Evolutionary conservation across 805 yeast genomes (phyloP).

Genomic region (Candida saitoana): DNA sequence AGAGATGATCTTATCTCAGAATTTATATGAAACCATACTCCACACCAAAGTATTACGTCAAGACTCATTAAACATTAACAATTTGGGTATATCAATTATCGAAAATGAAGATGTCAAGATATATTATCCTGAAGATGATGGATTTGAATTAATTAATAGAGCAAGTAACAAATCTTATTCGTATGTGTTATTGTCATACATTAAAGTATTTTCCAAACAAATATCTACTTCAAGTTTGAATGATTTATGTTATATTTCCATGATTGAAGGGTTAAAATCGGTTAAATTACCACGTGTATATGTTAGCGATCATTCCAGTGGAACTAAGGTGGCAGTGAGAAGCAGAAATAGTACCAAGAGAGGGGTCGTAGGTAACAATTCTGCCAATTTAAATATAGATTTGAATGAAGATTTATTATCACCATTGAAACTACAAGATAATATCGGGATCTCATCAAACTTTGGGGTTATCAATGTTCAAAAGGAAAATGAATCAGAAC

Average conservation of each 20-base stretch:
- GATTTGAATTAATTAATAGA: conserved; percentile 15
- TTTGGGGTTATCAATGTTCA: conserved; percentile 52
- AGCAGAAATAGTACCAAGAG: conserved; percentile 29
- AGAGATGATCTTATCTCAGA: conserved; percentile 72
- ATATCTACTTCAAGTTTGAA: conserved; percentile 66
- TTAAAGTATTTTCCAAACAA: conserved; percentile 67
- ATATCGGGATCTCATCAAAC: conserved; percentile 45
- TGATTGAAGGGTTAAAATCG: conserved; percentile 57
- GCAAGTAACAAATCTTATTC: conserved; percentile 19
- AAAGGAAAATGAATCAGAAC: conserved; percentile 3
- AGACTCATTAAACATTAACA: conserved; percentile 17
- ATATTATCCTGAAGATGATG: conserved; percentile 19
- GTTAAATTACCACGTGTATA: conserved; percentile 65
- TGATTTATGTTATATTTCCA: conserved; percentile 70
- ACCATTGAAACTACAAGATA: conserved; percentile 36
- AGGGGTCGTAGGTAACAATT: conserved; percentile 48
- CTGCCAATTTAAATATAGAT: conserved; percentile 51
- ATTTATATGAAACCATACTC: conserved; percentile 54
- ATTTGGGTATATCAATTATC: conserved; percentile 15
- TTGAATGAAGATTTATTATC: conserved; percentile 24
- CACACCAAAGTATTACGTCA: conserved; percentile 52
- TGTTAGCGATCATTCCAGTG: conserved; percentile 57
- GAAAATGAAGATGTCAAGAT: conserved; percentile 17
- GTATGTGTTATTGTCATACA: conserved; percentile 61
- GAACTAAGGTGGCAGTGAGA: conserved; percentile 48